These are phyloP conservation scores for Clarireedia paspali DNA, from an alignment of 2,329 filamentous ascomycete species.

Conservation along the genomic window DNA sequence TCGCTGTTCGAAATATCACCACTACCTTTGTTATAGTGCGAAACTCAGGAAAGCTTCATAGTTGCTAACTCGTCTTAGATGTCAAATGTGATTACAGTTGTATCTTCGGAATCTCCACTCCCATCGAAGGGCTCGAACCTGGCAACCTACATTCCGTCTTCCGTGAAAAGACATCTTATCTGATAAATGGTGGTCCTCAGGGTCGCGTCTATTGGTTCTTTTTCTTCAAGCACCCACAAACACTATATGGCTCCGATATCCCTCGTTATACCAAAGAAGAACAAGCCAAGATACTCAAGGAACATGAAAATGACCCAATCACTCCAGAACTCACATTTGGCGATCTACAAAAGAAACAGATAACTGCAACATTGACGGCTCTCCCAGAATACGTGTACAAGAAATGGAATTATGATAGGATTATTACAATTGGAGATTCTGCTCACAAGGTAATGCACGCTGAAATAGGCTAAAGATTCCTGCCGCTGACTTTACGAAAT, in stretches of 20 bases:
- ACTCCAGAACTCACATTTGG: slow-evolving; percentile 10
- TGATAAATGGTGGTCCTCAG: slow-evolving; percentile 12
- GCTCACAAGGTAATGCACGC: slow-evolving; percentile 9
- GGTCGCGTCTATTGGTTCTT: slow-evolving; percentile 13
- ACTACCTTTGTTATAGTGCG: too few relatives aligned
- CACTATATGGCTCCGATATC: slow-evolving; percentile 11
- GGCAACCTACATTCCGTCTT: slow-evolving; percentile 10
- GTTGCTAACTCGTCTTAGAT: not conserved
- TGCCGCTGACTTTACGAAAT: not conserved
- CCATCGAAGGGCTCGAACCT: slow-evolving; percentile 8
- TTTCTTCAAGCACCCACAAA: slow-evolving; percentile 13
- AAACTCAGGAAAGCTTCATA: not conserved
- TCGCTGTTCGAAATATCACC: too few relatives aligned
- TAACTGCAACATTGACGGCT: slow-evolving; percentile 6
- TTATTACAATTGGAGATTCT: slow-evolving; percentile 23
- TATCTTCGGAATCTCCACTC: slow-evolving; percentile 16
- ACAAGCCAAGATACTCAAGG: slow-evolving; percentile 6
- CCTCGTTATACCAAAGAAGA: slow-evolving; percentile 17
- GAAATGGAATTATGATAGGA: slow-evolving; percentile 33
- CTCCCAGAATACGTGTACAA: slow-evolving; percentile 26
- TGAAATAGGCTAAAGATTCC: too few relatives aligned
- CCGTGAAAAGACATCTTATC: slow-evolving; percentile 9
- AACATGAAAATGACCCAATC: slow-evolving; percentile 8
- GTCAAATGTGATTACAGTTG: slow-evolving; percentile 11
- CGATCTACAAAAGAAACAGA: slow-evolving; percentile 12